Percentiles rank a stretch among this genome's conserved stretches.
phyloP scores from a whole-genome alignment of 192 early-diverging fungal genomes.

The Podila minutissima region DNA sequence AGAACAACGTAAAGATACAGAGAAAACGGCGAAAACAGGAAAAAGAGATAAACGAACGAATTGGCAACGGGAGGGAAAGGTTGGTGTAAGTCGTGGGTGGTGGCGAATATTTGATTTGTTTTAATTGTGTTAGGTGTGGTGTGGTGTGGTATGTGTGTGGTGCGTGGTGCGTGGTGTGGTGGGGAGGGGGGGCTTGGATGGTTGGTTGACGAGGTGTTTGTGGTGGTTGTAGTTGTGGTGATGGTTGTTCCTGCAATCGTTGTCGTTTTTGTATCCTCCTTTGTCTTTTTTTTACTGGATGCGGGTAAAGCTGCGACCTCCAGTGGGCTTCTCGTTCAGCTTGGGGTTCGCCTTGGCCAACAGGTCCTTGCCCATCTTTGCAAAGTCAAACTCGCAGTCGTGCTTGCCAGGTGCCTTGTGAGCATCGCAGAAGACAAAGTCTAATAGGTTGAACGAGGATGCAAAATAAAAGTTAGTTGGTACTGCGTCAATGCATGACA shows the following conservation, averaged over 20 bases:
- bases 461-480: background rate
- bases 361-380: conserved; percentile 71
- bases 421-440: conserved; percentile 78
- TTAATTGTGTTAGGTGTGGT: no score
- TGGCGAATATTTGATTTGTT: no score
- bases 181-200: no score
- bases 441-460: conserved; percentile 10
- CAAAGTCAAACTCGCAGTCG: conserved; percentile 83
- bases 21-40: conserved; percentile 1
- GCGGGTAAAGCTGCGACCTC: conserved; percentile 79
- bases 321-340: conserved; percentile 77
- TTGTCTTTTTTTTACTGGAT: conserved; percentile 47
- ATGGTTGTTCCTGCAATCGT: background rate
- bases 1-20: background rate
- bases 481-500: no score
- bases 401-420: conserved; percentile 78
- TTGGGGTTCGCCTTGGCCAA: conserved; percentile 81
- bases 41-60: background rate
- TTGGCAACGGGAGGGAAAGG: no score
- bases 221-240: no score
- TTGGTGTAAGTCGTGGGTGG: no score
- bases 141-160: no score
- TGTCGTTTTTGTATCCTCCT: conserved; percentile 5
- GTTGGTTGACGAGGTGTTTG: no score
- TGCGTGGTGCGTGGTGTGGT: no score